phyloP scores from a whole-genome alignment of 2,329 filamentous ascomycete species.

The Neurospora sp. region DNA sequence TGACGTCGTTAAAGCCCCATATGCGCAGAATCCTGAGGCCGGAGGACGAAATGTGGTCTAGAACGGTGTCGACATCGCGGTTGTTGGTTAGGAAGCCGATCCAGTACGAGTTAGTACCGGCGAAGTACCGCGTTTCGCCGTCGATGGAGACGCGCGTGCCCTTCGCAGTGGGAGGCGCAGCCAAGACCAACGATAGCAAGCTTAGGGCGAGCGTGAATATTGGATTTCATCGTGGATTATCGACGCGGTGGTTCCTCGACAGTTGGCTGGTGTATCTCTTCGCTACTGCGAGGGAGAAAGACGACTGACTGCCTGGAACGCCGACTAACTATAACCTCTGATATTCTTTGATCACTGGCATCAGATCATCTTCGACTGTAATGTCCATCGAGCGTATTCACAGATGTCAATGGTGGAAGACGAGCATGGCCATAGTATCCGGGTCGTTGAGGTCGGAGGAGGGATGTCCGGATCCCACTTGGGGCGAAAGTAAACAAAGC shows the following conservation, averaged over 20 bases:
- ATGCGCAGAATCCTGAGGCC: slow-evolving; percentile 25
- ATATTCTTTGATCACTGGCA: too few relatives aligned
- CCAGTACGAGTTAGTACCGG: slow-evolving; percentile 47
- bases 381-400: neutral
- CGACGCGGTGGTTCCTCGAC: neutral
- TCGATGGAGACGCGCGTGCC: slow-evolving; percentile 29
- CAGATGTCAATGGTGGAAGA: slow-evolving; percentile 3
- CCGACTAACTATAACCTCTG: neutral
- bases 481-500: slow-evolving; percentile 12
- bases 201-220: slow-evolving; percentile 7
- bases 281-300: neutral
- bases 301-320: neutral
- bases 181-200: slow-evolving; percentile 12
- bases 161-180: slow-evolving; percentile 9
- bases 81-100: slow-evolving; percentile 41
- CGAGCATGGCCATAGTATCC: slow-evolving; percentile 8
- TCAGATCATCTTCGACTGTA: neutral
- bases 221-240: slow-evolving; percentile 11
- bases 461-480: slow-evolving; percentile 10
- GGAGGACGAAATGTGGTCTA: slow-evolving; percentile 36
- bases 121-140: slow-evolving; percentile 36
- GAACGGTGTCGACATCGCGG: slow-evolving; percentile 42
- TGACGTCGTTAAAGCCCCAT: too few relatives aligned
- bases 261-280: neutral
- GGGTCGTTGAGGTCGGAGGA: slow-evolving; percentile 12